Evolutionary conservation across 352 stramenopile species (phyloP).

Genomic region (Phytophthora tentaculata): DNA sequence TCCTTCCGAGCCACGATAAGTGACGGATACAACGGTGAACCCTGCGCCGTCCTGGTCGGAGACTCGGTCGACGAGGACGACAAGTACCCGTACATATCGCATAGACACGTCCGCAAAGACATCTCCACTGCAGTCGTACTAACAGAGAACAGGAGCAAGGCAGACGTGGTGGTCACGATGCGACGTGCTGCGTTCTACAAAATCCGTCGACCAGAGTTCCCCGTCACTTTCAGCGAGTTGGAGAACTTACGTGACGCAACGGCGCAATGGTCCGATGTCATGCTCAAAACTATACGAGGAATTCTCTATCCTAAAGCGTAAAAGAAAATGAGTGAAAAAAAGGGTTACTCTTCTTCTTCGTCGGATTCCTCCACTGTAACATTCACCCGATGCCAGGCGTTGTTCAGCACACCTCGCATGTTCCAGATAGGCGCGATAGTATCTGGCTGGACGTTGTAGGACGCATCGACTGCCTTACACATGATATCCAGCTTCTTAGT

Average conservation of each 20-base stretch:
- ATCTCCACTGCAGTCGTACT: constrained; percentile 33
- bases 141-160: constrained; percentile 12
- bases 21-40: constrained; percentile 20
- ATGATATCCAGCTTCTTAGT: constrained; percentile 87
- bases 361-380: constrained; percentile 65
- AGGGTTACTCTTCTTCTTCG: constrained; percentile 34
- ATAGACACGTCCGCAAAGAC: constrained; percentile 32
- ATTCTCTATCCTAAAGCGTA: constrained; percentile 18
- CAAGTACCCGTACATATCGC: constrained; percentile 33
- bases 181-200: constrained; percentile 27
- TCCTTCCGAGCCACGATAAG: constrained; percentile 33
- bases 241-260: constrained; percentile 22
- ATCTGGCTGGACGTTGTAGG: constrained; percentile 98
- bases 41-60: constrained; percentile 19
- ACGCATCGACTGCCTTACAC: constrained; percentile 95
- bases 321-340: background rate
- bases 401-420: constrained; percentile 97
- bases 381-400: constrained; percentile 94
- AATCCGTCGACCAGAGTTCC: constrained; percentile 27
- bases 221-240: constrained; percentile 15
- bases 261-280: constrained; percentile 28
- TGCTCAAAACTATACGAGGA: constrained; percentile 29
- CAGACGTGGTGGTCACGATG: constrained; percentile 32
- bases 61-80: constrained; percentile 42
- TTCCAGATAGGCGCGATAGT: constrained; percentile 97